Base-by-base conservation (phyloP, 176 grass and related monocot genomes). In the Triticum urartu region DNA sequence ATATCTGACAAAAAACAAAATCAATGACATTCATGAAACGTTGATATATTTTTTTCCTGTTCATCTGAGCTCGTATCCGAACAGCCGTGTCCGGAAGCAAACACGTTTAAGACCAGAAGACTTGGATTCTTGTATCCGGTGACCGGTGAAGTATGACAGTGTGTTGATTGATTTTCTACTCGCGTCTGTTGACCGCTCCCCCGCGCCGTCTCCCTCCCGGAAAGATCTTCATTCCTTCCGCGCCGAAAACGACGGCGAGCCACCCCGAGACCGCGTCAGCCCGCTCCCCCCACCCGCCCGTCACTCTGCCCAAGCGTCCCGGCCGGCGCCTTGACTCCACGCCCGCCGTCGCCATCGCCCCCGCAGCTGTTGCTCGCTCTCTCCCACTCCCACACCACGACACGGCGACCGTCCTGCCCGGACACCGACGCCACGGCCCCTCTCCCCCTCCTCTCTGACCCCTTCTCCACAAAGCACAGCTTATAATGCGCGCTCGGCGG, bases 301-400 rank as follows among this genome's bases (percentile, higher is more conserved):
- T 91, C 89, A 88, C 77, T 77, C 85, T 17, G 15, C 81, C 68
- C 58, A 6, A 59, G 67, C 62, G 35, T 48, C 88, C 63, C 8
- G 32, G 58, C 75, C 83, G 34, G 81, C 36, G 67, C 75, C 81
- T 88, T 87, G 85, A 85, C 85, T 83, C 38, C 84, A 42, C 87
- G n/a, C 72, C 7, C 36, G 69, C 89, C 85, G 38, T 88, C 89
- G 81, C 89, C 80, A 20, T 90, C 80, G 50, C 14, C 28, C 42
- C 36, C 14, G 74, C 60, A 66, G 43, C 74, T 69, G 22, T 75
- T 50, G 7, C 63, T 66, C 24, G 45, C 73, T 75, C 65, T 18
- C 54, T 66, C 66, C 34, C 34, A 43, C 79, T 75, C 65, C 40
- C 32, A 73, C 66, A 30, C 75, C 2, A 34, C 48, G 64, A 71